Conservation (phyloP, 2,329 filamentous ascomycete genomes). For the Penicillium sp. region DNA sequence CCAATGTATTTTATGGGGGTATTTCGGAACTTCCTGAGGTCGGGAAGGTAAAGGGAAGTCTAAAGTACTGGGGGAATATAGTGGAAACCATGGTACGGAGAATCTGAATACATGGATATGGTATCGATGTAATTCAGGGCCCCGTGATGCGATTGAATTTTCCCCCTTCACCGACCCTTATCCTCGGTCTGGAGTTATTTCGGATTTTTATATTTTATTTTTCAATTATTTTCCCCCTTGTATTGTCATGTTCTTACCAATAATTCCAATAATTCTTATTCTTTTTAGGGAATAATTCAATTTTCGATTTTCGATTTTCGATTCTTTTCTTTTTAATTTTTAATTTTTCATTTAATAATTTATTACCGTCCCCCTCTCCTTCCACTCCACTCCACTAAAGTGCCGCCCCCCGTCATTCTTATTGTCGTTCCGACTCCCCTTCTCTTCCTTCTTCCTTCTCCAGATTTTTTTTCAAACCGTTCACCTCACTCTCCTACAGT, state of each 20-base stretch:
- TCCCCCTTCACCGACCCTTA: conserved; percentile 20
- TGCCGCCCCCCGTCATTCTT: conserved; percentile 31
- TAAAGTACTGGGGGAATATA: conserved; percentile 12
- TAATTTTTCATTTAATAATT: conserved; percentile 21
- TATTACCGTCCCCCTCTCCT: conserved; percentile 26
- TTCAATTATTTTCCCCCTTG: conserved; percentile 7
- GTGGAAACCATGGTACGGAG: conserved; percentile 6
- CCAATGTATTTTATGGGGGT: not conserved
- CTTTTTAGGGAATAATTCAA: conserved; percentile 6
- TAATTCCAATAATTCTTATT: conserved; percentile 15
- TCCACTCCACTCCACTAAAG: conserved; percentile 24
- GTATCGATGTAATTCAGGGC: conserved; percentile 12
- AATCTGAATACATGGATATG: not conserved
- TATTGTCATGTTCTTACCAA: conserved; percentile 14
- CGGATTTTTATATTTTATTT: conserved; percentile 6
- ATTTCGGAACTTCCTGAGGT: not conserved
- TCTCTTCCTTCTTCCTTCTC: conserved; percentile 10
- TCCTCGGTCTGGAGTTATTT: conserved; percentile 13
- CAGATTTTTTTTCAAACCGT: conserved; percentile 2
- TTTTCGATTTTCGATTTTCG: conserved; percentile 25
- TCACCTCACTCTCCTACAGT: not conserved
- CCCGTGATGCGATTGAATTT: conserved; percentile 30
- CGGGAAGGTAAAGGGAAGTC: not conserved
- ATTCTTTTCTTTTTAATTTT: conserved; percentile 7
- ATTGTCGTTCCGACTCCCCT: conserved; percentile 28